These are phyloP conservation scores for Trichosanthes truncata DNA, from an alignment of 306 rosid species.

Conservation along the genomic window DNA sequence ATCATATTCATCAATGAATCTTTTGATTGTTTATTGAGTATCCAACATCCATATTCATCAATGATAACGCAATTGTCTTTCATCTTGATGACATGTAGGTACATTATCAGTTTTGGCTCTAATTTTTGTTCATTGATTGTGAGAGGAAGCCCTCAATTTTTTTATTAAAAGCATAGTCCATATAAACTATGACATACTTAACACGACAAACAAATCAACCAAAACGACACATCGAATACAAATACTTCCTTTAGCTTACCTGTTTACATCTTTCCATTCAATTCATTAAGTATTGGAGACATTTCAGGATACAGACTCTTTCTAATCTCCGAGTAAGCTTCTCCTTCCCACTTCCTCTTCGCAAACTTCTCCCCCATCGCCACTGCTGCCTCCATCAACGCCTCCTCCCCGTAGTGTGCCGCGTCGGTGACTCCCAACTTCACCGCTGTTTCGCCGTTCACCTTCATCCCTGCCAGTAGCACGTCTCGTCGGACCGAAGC, in stretches of 20 bases:
- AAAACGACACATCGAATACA: background rate
- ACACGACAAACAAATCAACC: background rate
- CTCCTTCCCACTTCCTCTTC: constrained; percentile 42
- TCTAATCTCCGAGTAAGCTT: constrained; percentile 53
- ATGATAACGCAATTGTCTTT: too few species aligned
- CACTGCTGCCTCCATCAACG: constrained; percentile 34
- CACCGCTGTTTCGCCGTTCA: constrained; percentile 32
- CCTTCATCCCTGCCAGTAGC: constrained; percentile 34
- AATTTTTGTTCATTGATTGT: too few species aligned
- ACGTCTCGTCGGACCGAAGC: constrained; percentile 31
- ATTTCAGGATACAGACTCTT: constrained; percentile 53
- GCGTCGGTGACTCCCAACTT: constrained; percentile 49
- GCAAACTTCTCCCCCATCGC: constrained; percentile 37
- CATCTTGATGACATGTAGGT: too few species aligned
- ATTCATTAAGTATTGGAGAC: constrained; percentile 21
- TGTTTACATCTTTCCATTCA: constrained; percentile 8
- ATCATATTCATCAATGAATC: too few species aligned
- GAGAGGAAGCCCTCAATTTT: too few species aligned
- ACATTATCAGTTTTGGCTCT: too few species aligned
- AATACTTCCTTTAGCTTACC: background rate
- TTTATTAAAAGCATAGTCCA: too few species aligned
- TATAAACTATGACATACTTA: too few species aligned
- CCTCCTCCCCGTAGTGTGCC: constrained; percentile 40
- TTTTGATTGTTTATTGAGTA: too few species aligned
- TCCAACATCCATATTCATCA: too few species aligned